Percentiles rank a stretch among this genome's conserved stretches.
Conservation (phyloP, 176 grass and related monocot species). For the Typha latifolia region DNA sequence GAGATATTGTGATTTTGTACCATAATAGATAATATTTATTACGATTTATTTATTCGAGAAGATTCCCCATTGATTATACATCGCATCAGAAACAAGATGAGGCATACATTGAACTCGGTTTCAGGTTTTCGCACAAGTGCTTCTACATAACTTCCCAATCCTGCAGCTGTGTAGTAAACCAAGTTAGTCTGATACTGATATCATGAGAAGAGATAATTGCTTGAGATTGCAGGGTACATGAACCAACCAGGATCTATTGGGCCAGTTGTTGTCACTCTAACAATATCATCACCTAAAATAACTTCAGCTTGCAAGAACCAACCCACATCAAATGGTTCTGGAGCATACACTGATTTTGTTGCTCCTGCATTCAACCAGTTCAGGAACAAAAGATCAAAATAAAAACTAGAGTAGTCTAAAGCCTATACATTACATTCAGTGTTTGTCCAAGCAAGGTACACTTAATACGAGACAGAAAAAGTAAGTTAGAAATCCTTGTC, state of each 20-base stretch:
- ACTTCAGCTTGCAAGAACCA: conserved; percentile 67
- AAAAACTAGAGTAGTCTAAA: background rate
- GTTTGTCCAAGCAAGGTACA: background rate
- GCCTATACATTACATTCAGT: background rate
- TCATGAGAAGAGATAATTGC: background rate
- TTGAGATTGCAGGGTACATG: background rate
- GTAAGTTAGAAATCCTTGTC: too few relatives aligned
- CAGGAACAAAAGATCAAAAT: background rate
- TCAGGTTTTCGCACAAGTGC: conserved; percentile 63
- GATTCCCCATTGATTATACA: too few relatives aligned
- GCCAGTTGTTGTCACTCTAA: conserved; percentile 40
- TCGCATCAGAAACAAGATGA: conserved; percentile 1
- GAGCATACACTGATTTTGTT: conserved; percentile 54
- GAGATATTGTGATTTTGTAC: too few relatives aligned
- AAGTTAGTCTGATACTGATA: conserved; percentile 1
- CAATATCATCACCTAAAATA: conserved; percentile 33
- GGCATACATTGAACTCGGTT: conserved; percentile 69
- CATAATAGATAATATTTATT: too few relatives aligned
- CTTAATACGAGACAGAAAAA: too few relatives aligned
- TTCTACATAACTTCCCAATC: conserved; percentile 59
- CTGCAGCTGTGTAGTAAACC: conserved; percentile 41
- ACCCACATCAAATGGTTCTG: conserved; percentile 72
- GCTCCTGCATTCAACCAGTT: conserved; percentile 35
- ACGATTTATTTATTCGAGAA: too few relatives aligned
- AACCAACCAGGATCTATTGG: conserved; percentile 70